Evolutionary conservation across 2,329 filamentous ascomycete species (phyloP).

Genomic region (Xylariales sp.): DNA sequence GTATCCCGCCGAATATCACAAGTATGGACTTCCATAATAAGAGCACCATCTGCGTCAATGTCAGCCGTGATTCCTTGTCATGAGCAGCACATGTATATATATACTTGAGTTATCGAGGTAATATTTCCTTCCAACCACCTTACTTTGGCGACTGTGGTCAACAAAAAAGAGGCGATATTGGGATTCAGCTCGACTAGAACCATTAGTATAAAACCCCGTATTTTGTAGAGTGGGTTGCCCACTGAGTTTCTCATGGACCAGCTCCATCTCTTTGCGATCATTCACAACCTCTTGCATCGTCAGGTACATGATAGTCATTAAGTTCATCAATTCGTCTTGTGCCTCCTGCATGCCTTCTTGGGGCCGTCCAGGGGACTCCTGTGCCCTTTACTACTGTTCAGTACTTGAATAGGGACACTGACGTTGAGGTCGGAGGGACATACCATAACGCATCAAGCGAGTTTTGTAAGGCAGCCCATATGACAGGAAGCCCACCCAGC

Average conservation of each 20-base stretch:
- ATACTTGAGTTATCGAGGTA: conserved; percentile 60
- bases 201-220: background rate
- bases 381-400: too few species aligned
- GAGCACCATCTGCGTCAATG: conserved; percentile 57
- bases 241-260: conserved; percentile 46
- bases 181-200: conserved; percentile 54
- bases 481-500: conserved; percentile 43
- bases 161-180: conserved; percentile 65
- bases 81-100: conserved; percentile 12
- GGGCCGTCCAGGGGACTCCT: too few species aligned
- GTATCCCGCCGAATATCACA: conserved; percentile 75
- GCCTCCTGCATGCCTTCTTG: conserved; percentile 40
- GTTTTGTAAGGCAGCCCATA: conserved; percentile 47
- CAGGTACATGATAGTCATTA: conserved; percentile 61
- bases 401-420: too few species aligned
- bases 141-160: conserved; percentile 62
- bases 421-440: too few species aligned
- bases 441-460: conserved; percentile 52
- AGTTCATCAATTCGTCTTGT: conserved; percentile 57
- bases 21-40: conserved; percentile 90
- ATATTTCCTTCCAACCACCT: conserved; percentile 66
- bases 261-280: conserved; percentile 43
- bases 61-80: background rate
- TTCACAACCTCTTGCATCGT: conserved; percentile 52
- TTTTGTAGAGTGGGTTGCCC: conserved; percentile 23